Evolutionary conservation across 108 stramenopile species (phyloP).

Genomic region (Cyclotella baltica): DNA sequence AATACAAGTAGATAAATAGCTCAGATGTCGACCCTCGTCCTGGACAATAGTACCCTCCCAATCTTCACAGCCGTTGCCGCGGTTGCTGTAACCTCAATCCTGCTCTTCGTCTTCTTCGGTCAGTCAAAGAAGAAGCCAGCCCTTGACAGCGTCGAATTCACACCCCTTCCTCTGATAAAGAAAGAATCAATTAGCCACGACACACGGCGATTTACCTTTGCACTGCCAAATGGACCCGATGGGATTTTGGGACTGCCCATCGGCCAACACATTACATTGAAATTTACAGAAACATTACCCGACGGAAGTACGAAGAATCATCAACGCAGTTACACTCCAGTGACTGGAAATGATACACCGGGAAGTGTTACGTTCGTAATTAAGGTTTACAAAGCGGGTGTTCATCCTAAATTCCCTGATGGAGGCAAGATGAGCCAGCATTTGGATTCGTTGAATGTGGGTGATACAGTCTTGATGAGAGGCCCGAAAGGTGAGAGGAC

Average conservation of each 20-base stretch:
- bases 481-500: constrained; percentile 87
- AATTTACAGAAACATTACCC: constrained; percentile 75
- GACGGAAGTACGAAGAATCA: constrained; percentile 63
- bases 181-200: constrained; percentile 92
- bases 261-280: constrained; percentile 96
- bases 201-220: constrained; percentile 94
- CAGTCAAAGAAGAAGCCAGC: constrained; percentile 38
- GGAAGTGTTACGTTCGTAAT: constrained; percentile 92
- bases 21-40: neutral
- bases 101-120: constrained; percentile 10
- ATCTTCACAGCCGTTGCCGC: constrained; percentile 22
- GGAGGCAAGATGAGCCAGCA: constrained; percentile 98
- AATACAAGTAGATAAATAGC: too few relatives aligned
- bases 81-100: constrained; percentile 12
- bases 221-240: constrained; percentile 66
- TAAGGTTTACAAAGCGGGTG: constrained; percentile 92
- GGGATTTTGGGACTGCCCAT: constrained; percentile 92
- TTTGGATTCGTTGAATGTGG: constrained; percentile 89
- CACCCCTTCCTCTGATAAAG: constrained; percentile 71
- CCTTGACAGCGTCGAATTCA: constrained; percentile 63
- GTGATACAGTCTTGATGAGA: constrained; percentile 88
- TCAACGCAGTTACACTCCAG: constrained; percentile 92
- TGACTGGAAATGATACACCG: constrained; percentile 78
- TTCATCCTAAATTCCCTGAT: constrained; percentile 93
- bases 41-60: neutral